A percentile compares a stretch with the other conserved stretches of the same genome.
These are phyloP conservation scores for Hymenotorrendiella dingleyae DNA, from an alignment of 2,329 filamentous ascomycete species.

Conservation along the genomic window DNA sequence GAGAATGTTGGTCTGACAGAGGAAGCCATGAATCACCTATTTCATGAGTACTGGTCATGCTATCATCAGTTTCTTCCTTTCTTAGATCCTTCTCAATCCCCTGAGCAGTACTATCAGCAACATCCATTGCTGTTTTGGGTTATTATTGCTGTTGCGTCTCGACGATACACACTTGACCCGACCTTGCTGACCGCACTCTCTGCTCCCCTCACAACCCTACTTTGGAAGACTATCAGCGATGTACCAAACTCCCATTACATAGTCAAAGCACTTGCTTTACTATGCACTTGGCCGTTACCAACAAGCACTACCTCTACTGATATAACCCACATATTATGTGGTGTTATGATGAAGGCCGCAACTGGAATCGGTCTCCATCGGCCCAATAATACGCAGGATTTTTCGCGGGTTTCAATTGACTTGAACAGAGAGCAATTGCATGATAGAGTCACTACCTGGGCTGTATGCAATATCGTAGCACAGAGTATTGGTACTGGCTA, in stretches of 20 bases:
- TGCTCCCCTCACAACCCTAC: conserved; percentile 60
- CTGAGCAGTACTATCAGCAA: conserved; percentile 71
- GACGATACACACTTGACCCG: conserved; percentile 59
- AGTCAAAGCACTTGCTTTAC: conserved; percentile 72
- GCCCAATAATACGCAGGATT: conserved; percentile 77
- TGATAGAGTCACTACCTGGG: conserved; percentile 76
- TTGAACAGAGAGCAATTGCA: conserved; percentile 73
- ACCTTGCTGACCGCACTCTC: conserved; percentile 60
- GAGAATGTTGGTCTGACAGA: conserved; percentile 60
- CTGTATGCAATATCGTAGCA: conserved; percentile 77
- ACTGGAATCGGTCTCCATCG: conserved; percentile 78
- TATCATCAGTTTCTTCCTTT: conserved; percentile 78
- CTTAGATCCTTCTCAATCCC: conserved; percentile 58
- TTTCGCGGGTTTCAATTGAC: conserved; percentile 68
- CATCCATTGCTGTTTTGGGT: conserved; percentile 83
- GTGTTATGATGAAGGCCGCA: conserved; percentile 82
- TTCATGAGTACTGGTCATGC: conserved; percentile 66
- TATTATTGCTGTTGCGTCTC: conserved; percentile 68
- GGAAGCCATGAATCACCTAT: conserved; percentile 57
- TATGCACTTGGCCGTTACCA: conserved; percentile 78
- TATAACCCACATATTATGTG: conserved; percentile 70
- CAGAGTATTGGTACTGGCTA: conserved; percentile 79
- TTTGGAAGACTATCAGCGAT: conserved; percentile 73
- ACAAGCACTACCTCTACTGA: conserved; percentile 77
- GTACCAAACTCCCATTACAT: conserved; percentile 75